phyloP scores from a whole-genome alignment of 352 stramenopile genomes.

The Phytophthora pisi region DNA sequence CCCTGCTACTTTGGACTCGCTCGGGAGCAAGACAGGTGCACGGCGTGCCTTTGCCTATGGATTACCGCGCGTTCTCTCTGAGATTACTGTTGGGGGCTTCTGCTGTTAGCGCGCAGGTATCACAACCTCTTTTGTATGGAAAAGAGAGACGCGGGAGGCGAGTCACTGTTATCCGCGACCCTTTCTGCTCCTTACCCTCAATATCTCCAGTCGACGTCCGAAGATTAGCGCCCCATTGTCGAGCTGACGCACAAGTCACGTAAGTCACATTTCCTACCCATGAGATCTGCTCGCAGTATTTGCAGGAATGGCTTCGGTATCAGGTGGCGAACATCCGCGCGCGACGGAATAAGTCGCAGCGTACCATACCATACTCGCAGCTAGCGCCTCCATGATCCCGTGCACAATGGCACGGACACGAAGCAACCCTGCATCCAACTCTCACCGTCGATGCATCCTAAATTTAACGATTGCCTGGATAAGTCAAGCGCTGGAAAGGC shows the following conservation, averaged over 20 bases:
- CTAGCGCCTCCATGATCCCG: not conserved
- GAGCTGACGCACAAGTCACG: constrained; percentile 11
- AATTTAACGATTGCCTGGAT: constrained; percentile 2
- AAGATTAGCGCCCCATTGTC: constrained; percentile 2
- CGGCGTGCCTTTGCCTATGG: not conserved
- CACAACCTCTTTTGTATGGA: not conserved
- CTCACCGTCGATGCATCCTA: not conserved
- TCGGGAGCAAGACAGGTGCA: not conserved
- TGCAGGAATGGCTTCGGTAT: constrained; percentile 16
- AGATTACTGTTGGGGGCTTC: not conserved
- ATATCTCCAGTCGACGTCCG: constrained; percentile 22
- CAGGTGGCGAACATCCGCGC: constrained; percentile 1
- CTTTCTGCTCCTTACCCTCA: constrained; percentile 6
- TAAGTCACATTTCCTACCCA: not conserved
- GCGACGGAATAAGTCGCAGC: not conserved
- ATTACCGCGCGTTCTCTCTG: not conserved
- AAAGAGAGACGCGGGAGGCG: not conserved
- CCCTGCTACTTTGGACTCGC: not conserved
- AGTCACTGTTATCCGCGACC: not conserved
- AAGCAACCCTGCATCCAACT: not conserved
- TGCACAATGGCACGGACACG: not conserved
- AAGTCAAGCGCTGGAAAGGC: not conserved
- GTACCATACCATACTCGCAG: not conserved
- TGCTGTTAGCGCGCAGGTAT: not conserved
- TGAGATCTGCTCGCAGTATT: not conserved